Evolutionary conservation across 2,329 filamentous ascomycete genomes (phyloP).

Genomic region (Colletotrichum liriopes): DNA sequence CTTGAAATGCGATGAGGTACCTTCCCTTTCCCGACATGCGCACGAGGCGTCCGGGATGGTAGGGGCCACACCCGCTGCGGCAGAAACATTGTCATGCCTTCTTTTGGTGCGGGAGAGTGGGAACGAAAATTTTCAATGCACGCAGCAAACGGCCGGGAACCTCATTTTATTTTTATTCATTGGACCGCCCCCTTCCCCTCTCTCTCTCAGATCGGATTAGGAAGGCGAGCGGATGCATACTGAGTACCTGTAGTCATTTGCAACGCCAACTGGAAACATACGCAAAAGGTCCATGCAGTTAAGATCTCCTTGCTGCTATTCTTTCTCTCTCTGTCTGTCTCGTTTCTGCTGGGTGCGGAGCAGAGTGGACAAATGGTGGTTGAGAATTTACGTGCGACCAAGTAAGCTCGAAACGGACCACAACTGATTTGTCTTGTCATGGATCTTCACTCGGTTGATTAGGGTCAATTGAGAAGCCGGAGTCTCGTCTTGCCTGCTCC

Average conservation of each 20-base stretch:
- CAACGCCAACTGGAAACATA: neutral
- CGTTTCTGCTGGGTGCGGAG: too few relatives aligned
- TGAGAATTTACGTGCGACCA: neutral
- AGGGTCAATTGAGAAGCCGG: neutral
- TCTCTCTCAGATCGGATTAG: neutral
- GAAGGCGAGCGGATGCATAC: neutral
- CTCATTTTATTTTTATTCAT: neutral
- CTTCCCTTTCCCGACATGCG: neutral
- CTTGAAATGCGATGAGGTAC: neutral
- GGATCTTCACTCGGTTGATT: neutral
- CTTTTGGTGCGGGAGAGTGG: neutral
- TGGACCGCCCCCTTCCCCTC: too few relatives aligned
- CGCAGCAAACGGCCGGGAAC: neutral
- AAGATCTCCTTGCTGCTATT: neutral
- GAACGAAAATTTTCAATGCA: neutral
- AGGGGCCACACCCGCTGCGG: constrained; percentile 20
- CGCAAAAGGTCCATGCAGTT: neutral
- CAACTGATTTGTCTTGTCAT: neutral
- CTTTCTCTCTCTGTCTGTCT: neutral
- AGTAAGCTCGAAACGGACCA: neutral
- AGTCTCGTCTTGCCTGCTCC: neutral
- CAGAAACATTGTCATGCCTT: neutral
- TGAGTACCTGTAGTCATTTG: neutral
- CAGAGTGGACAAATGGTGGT: neutral
- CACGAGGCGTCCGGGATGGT: constrained; percentile 24